Evolutionary conservation across 805 yeast genomes (phyloP), one percentile per base, ranked within the genome.

Genomic region (Hanseniaspora nectarophila): DNA sequence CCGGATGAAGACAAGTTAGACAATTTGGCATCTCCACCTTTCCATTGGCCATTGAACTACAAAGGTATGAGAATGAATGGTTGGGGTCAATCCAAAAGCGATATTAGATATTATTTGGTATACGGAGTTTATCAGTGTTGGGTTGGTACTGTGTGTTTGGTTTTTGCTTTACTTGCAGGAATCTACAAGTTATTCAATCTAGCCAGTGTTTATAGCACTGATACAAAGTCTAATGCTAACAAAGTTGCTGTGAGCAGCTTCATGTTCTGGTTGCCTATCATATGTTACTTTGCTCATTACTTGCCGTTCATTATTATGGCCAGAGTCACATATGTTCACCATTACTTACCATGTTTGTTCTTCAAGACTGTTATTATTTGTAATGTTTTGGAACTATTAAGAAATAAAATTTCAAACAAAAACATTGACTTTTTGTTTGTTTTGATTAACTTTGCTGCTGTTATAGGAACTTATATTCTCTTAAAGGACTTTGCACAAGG

Each of bases 321-420:
- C 12, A 84, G 98, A 72, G 97, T 92, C 54, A 88, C 95, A 2
- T 90, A 92, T 65, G 92, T 90, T 32, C 98, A 90, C 69, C 98
- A 90, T 67, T 90, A 90, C 67, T 77, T 88, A 58, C 98, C 98
- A 13, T 95, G 97, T 1, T 74, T 89, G 57, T 90, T 85, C 69
- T 90, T 90, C 71, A 97, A 97, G 47, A 82, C 88, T 72, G 70
- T 89, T 57, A 81, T 86, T 15, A 64, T 69, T 61, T 70, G 68
- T 24, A 62, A 62, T 60, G 54, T 61, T 32, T 54, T 68, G 37
- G 68, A 64, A 12, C 40, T 49, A 18, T 20, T 49, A 15, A 42
- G 43, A 33, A 18, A 33, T n/a, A 34, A 18, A 20, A n/a, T 49
- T 8, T 23, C 33, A 6, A 33, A 42, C 28, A 49, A 28, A 34